Conservation (phyloP, 805 yeast genomes). For the Wickerhamomyces sydowiorum region DNA sequence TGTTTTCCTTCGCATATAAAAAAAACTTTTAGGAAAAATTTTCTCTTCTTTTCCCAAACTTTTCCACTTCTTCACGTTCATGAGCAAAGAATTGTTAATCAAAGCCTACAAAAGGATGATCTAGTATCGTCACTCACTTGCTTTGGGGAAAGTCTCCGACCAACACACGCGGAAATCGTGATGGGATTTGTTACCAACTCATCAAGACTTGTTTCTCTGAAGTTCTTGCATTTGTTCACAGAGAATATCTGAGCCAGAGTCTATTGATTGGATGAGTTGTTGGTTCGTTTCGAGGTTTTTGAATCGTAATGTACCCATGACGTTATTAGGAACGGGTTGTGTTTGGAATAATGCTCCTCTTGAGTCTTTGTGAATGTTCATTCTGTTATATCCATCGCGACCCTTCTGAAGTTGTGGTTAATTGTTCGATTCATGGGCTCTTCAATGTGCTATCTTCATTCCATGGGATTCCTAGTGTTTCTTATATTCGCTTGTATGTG, state of each 20-base stretch:
- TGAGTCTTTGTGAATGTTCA: constrained; percentile 13
- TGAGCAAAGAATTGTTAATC: constrained; percentile 71
- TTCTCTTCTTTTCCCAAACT: constrained; percentile 1
- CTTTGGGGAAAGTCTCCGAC: constrained; percentile 93
- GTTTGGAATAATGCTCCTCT: constrained; percentile 14
- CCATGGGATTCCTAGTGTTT: background rate
- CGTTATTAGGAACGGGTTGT: background rate
- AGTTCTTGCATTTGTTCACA: background rate
- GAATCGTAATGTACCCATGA: background rate
- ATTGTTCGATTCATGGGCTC: no score
- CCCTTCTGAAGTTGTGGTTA: background rate
- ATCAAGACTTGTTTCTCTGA: constrained; percentile 15
- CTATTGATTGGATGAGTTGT: background rate
- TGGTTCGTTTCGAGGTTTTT: background rate
- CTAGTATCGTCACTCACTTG: constrained; percentile 24
- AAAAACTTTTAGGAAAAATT: background rate
- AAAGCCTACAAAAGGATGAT: constrained; percentile 56
- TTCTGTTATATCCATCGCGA: background rate
- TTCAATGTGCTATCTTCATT: background rate
- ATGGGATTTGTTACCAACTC: constrained; percentile 37
- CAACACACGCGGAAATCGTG: constrained; percentile 62
- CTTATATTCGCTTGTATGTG: background rate
- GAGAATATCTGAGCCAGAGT: no score
- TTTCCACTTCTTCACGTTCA: constrained; percentile 36
- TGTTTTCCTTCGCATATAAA: background rate